Evolutionary conservation across 768 basidiomycete genomes (phyloP).

Genomic region (Saitozyma podzolica): DNA sequence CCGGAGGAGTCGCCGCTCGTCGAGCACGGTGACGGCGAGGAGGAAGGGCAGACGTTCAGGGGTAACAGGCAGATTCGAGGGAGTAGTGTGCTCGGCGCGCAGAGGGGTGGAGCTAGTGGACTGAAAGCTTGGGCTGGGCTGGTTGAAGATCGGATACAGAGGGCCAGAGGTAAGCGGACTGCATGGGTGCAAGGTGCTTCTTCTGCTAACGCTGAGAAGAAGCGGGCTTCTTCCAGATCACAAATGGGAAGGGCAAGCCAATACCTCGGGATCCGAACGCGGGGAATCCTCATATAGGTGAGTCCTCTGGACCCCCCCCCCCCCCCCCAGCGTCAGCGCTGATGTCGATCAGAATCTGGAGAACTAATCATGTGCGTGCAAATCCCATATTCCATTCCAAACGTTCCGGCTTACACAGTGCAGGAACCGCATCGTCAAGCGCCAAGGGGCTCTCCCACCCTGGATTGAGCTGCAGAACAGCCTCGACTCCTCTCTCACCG

Average conservation of each 20-base stretch:
- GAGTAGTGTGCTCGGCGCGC: conserved; percentile 43
- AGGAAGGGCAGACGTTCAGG: conserved; percentile 31
- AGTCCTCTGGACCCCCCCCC: not conserved
- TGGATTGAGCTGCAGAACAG: conserved; percentile 82
- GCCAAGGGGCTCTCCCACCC: conserved; percentile 77
- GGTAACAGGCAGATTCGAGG: conserved; percentile 55
- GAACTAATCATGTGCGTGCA: conserved; percentile 67
- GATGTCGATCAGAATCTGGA: conserved; percentile 57
- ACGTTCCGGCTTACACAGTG: not conserved
- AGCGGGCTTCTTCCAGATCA: conserved; percentile 69
- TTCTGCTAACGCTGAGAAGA: conserved; percentile 55
- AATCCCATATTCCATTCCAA: not conserved
- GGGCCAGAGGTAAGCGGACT: conserved; percentile 27
- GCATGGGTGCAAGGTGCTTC: not conserved
- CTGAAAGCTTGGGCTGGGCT: conserved; percentile 74
- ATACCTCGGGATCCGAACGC: conserved; percentile 57
- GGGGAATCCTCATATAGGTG: conserved; percentile 64
- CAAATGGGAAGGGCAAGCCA: conserved; percentile 68
- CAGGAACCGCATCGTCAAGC: conserved; percentile 72
- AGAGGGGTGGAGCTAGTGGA: conserved; percentile 57
- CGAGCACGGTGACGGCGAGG: conserved; percentile 14
- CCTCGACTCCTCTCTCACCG: conserved; percentile 64
- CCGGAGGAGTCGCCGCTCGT: conserved; percentile 25
- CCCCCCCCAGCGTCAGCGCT: not conserved
- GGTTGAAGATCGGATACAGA: conserved; percentile 75